A percentile compares a stretch with the other conserved stretches of the same genome.
Conservation (phyloP, 805 yeast genomes). For the Wickerhamia fluorescens region DNA sequence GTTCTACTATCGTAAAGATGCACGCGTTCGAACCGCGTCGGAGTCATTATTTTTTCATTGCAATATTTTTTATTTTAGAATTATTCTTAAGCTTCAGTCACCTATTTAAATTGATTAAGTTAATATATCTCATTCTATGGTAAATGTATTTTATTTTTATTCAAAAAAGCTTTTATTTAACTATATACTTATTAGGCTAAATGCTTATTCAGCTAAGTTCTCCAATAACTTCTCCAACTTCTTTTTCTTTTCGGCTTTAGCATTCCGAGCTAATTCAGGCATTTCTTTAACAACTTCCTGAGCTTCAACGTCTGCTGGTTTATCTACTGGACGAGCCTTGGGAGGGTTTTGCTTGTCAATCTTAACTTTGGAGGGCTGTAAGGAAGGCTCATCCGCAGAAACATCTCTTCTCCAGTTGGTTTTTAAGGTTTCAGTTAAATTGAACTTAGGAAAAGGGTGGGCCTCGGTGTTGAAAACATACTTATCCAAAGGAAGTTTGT, state of each 20-base stretch:
- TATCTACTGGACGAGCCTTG: constrained; percentile 35
- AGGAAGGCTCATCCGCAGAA: too few species aligned
- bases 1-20: too few species aligned
- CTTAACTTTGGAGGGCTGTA: too few species aligned
- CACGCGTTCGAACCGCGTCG: too few species aligned
- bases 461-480: constrained; percentile 90
- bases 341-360: constrained; percentile 28
- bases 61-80: too few species aligned
- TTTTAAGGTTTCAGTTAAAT: constrained; percentile 40
- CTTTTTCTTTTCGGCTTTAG: constrained; percentile 19
- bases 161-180: too few species aligned
- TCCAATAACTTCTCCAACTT: constrained; percentile 14
- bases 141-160: too few species aligned
- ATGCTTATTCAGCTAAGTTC: background rate
- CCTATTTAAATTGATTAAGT: too few species aligned
- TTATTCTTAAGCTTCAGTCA: too few species aligned
- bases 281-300: constrained; percentile 28
- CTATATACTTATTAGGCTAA: too few species aligned
- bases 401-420: constrained; percentile 59
- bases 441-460: constrained; percentile 80
- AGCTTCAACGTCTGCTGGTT: constrained; percentile 28
- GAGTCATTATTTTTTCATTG: too few species aligned
- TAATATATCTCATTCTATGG: too few species aligned
- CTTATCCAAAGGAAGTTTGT: constrained; percentile 56
- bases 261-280: constrained; percentile 22